Evolutionary conservation across 441 rosid species (phyloP).

Genomic region (Iberis amara): DNA sequence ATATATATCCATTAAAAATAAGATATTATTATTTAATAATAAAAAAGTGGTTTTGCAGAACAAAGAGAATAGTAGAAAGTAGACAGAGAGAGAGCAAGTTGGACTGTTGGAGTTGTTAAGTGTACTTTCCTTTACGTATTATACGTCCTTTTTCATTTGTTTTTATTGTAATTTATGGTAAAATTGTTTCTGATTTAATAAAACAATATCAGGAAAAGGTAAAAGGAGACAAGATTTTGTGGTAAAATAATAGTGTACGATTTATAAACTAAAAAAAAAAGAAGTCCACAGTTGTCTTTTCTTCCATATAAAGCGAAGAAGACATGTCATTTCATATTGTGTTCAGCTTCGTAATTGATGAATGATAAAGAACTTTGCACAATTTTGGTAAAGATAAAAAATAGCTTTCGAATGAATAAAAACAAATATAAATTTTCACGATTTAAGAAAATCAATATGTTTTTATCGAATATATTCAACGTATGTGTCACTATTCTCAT

Average conservation of each 20-base stretch:
- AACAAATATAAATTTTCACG: neutral
- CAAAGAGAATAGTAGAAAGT: constrained; percentile 27
- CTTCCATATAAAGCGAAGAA: constrained; percentile 17
- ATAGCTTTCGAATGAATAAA: constrained; percentile 17
- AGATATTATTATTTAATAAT: constrained; percentile 1
- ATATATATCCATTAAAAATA: neutral
- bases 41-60: constrained; percentile 1
- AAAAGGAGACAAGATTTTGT: constrained; percentile 1
- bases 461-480: neutral
- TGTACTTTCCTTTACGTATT: constrained; percentile 21
- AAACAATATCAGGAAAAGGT: constrained; percentile 7
- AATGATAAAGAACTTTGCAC: constrained; percentile 23
- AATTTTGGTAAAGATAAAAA: constrained; percentile 6
- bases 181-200: neutral
- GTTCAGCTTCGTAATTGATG: constrained; percentile 20
- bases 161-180: constrained; percentile 19
- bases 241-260: neutral
- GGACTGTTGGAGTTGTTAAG: constrained; percentile 26
- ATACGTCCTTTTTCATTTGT: constrained; percentile 20
- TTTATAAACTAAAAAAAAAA: neutral
- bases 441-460: constrained; percentile 1
- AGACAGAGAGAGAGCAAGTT: neutral
- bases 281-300: constrained; percentile 14
- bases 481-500: constrained; percentile 16
- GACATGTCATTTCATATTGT: constrained; percentile 25